Evolutionary conservation across 129 eudicot species (phyloP), one percentile per base, ranked within the genome.

Genomic region (Artemisia annua): DNA sequence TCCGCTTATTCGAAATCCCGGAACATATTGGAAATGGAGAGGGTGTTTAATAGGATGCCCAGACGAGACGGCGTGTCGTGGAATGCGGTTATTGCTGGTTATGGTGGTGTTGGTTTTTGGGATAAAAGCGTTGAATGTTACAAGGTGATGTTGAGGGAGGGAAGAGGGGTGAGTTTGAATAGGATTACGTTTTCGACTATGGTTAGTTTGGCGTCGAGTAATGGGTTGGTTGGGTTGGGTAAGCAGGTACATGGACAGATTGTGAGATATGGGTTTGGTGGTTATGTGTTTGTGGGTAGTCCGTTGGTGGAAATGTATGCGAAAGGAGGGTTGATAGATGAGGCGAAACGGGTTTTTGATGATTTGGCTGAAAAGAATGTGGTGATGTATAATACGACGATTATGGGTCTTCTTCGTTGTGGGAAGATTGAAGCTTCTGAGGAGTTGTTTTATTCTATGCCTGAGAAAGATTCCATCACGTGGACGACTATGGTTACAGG

Each of bases 401-500:
- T 94, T 39, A 87, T 75, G 76, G 97, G 96, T 7, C 83, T 86
- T 76, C 72, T 88, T 68, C 82, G 97, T 48, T 75, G 89, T 75
- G 97, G 97, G 24, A 84, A 79, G 96, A 79, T 94, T 78, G 76
- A 88, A 75, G 89, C 80, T n/a, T 71, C 97, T 1, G 75, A 72
- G 66, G 7, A 35, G 53, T 75, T 94, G 60, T 90, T 94, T 77
- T 61, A 8, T 22, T 8, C 48, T 46, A 90, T 90, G 96, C 81
- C 80, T 3, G 93, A 81, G 46, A 94, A 84, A 75, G 99, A 94
- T 82, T 88, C 96, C 0, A 85, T 94, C 71, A 80, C 97, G 1
- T 94, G 98, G 96, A 90, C 98, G 2, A 86, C 96, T 6, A 87
- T 94, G 97, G 84, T 94, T 54, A 86, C 98, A 15, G 98, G 98